A percentile compares a stretch with the other conserved stretches of the same genome.
phyloP scores from a whole-genome alignment of 495 filamentous ascomycete species.

The Achaetomiella virescens region DNA sequence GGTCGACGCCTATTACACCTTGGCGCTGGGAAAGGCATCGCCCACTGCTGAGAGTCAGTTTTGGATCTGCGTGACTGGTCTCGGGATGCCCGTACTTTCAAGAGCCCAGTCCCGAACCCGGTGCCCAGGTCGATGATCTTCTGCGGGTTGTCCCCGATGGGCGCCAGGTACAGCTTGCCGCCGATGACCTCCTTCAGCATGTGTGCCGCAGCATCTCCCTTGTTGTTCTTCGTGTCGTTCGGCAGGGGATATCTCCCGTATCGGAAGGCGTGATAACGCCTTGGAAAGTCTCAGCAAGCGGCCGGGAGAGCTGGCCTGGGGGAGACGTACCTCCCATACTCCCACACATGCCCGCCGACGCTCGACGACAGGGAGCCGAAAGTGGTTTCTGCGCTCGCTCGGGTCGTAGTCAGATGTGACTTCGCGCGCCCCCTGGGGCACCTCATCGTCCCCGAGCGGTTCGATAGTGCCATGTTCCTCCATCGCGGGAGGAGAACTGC shows the following conservation, averaged over 20 bases:
- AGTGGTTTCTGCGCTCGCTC: constrained; percentile 19
- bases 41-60: constrained; percentile 33
- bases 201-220: constrained; percentile 49
- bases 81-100: constrained; percentile 42
- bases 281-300: constrained; percentile 2
- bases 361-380: constrained; percentile 32
- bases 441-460: constrained; percentile 13
- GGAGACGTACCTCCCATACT: constrained; percentile 29
- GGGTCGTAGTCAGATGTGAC: constrained; percentile 32
- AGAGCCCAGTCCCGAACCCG: constrained; percentile 60
- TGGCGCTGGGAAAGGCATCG: constrained; percentile 49
- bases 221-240: constrained; percentile 35
- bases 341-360: constrained; percentile 30
- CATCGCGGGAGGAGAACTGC: constrained; percentile 15
- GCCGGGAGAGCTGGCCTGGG: neutral
- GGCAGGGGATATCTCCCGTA: constrained; percentile 32
- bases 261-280: constrained; percentile 32
- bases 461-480: constrained; percentile 23
- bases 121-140: constrained; percentile 65
- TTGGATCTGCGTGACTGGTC: constrained; percentile 3
- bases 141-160: constrained; percentile 49
- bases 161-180: constrained; percentile 55
- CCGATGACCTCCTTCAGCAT: constrained; percentile 52
- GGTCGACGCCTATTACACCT: constrained; percentile 58
- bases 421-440: constrained; percentile 10